These are phyloP conservation scores for Vigna radiata DNA, from an alignment of 306 rosid genomes.

Conservation along the genomic window DNA sequence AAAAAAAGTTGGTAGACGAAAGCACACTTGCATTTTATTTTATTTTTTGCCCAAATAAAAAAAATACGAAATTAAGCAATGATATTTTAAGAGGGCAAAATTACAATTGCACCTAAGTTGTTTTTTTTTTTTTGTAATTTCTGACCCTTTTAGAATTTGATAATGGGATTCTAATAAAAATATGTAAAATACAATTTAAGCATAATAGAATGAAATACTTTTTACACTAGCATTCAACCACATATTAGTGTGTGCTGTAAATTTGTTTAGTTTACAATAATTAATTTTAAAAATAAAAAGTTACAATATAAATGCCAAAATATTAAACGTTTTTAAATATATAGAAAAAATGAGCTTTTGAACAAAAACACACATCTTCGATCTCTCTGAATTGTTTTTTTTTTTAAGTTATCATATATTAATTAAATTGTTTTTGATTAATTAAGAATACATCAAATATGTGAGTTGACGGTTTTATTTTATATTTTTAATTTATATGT, in stretches of 20 bases:
- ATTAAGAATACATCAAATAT: background rate
- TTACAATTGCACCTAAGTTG: background rate
- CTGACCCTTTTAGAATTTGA: background rate
- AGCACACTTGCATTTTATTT: background rate
- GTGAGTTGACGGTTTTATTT: background rate
- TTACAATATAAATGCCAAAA: background rate
- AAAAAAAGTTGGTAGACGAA: conserved; percentile 20
- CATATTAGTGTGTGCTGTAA: background rate
- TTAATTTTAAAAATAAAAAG: background rate
- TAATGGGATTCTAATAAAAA: no score
- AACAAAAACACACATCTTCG: background rate
- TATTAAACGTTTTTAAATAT: background rate
- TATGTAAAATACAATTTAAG: background rate
- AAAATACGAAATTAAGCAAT: background rate
- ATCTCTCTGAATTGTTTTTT: background rate
- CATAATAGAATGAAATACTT: background rate
- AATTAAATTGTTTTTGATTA: background rate
- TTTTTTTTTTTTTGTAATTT: background rate
- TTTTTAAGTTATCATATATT: background rate
- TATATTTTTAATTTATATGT: background rate
- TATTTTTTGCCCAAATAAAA: background rate
- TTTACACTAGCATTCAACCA: background rate
- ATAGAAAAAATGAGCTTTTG: background rate
- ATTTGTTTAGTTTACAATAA: background rate
- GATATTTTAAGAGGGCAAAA: background rate